These are phyloP conservation scores for Podila horticola DNA, from an alignment of 192 early-diverging fungal genomes.

Conservation along the genomic window DNA sequence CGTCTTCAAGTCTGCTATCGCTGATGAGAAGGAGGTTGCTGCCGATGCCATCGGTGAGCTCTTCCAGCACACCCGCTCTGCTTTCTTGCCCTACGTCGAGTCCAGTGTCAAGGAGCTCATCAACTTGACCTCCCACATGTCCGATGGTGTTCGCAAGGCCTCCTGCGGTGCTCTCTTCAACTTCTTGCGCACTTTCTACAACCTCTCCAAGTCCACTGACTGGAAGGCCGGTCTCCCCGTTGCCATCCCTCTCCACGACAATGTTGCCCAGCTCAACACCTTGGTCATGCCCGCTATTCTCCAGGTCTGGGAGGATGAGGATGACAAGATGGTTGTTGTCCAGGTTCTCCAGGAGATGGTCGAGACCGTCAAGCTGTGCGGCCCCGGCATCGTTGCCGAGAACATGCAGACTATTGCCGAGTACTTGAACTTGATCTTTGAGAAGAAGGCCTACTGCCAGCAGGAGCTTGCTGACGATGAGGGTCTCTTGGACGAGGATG, in stretches of 20 bases:
- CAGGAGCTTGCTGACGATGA: slow-evolving; percentile 68
- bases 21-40: slow-evolving; percentile 90
- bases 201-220: slow-evolving; percentile 66
- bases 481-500: slow-evolving; percentile 74
- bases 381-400: slow-evolving; percentile 72
- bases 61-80: slow-evolving; percentile 75
- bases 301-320: slow-evolving; percentile 77
- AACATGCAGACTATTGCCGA: slow-evolving; percentile 11
- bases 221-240: slow-evolving; percentile 79
- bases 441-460: slow-evolving; percentile 77
- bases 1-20: slow-evolving; percentile 78
- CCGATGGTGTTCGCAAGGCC: slow-evolving; percentile 81
- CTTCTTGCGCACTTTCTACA: slow-evolving; percentile 78
- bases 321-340: slow-evolving; percentile 83
- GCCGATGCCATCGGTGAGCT: slow-evolving; percentile 85
- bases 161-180: slow-evolving; percentile 71
- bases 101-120: slow-evolving; percentile 69
- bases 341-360: slow-evolving; percentile 82
- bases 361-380: slow-evolving; percentile 79
- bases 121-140: slow-evolving; percentile 73
- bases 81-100: slow-evolving; percentile 85
- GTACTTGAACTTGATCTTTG: slow-evolving; percentile 60
- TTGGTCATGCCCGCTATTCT: slow-evolving; percentile 73
- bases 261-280: slow-evolving; percentile 72
- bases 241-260: slow-evolving; percentile 74